These are phyloP conservation scores for Wolfiporia cocos DNA, from an alignment of 1,284 basidiomycete species.

Conservation along the genomic window DNA sequence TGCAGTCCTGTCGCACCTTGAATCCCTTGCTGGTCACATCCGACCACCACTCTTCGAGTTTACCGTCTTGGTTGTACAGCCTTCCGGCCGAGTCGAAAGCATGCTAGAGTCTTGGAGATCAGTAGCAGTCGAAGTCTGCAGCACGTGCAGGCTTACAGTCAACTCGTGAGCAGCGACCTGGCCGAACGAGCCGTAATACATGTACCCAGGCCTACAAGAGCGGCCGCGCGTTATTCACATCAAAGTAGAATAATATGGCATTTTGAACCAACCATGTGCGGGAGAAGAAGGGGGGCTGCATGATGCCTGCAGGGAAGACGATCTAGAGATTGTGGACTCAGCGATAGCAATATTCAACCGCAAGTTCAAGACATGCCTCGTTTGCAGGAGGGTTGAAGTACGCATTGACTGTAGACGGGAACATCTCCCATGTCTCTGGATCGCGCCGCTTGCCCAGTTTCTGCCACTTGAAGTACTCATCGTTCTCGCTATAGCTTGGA, in stretches of 20 bases:
- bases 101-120: constrained; percentile 60
- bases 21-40: constrained; percentile 82
- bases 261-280: constrained; percentile 83
- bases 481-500: constrained; percentile 38
- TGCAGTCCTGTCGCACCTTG: constrained; percentile 79
- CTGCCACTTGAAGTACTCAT: constrained; percentile 66
- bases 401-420: constrained; percentile 74
- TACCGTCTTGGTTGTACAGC: constrained; percentile 73
- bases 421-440: constrained; percentile 84
- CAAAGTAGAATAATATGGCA: too few relatives aligned
- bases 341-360: background rate
- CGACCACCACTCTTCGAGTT: constrained; percentile 88
- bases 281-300: constrained; percentile 91
- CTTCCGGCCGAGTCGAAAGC: constrained; percentile 92
- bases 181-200: constrained; percentile 90
- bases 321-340: constrained; percentile 47
- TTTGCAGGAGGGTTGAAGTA: constrained; percentile 80
- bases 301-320: constrained; percentile 94
- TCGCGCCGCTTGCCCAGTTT: constrained; percentile 72
- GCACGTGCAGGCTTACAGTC: constrained; percentile 65
- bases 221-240: constrained; percentile 1
- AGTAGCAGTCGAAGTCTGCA: too few relatives aligned
- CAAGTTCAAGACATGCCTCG: constrained; percentile 40
- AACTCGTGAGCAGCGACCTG: constrained; percentile 88
- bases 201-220: constrained; percentile 67